Conservation (phyloP, 306 rosid species). For the Rubus idaeus region DNA sequence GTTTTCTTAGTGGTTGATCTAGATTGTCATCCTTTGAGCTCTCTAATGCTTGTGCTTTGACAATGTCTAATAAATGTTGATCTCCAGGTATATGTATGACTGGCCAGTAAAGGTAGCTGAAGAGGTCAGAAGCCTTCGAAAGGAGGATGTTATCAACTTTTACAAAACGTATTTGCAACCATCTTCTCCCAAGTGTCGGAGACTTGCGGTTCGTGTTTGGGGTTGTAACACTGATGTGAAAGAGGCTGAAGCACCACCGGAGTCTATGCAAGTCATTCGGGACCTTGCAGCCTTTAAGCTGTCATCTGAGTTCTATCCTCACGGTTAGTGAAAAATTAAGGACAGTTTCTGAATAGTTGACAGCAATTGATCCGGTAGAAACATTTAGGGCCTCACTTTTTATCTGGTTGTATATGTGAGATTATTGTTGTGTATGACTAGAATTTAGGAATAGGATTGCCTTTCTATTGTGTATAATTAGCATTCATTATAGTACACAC, state of each 20-base stretch:
- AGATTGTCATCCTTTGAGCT: not conserved
- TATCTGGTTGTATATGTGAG: not conserved
- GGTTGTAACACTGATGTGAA: constrained; percentile 71
- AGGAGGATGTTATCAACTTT: constrained; percentile 67
- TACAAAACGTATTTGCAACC: constrained; percentile 57
- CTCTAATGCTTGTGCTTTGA: constrained; percentile 1
- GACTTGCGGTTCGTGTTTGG: constrained; percentile 78
- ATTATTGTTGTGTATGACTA: not conserved
- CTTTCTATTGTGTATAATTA: not conserved
- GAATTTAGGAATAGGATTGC: too few species aligned
- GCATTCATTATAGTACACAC: not conserved
- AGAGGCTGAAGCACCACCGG: constrained; percentile 42
- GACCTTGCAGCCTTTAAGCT: constrained; percentile 59
- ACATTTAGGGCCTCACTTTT: constrained; percentile 4
- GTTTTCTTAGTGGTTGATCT: not conserved
- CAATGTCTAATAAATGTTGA: constrained; percentile 11
- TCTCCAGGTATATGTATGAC: constrained; percentile 77
- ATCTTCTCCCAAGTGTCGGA: constrained; percentile 72
- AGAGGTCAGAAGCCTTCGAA: constrained; percentile 57
- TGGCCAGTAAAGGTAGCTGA: constrained; percentile 71
- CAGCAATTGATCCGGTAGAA: not conserved
- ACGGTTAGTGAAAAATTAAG: constrained; percentile 35
- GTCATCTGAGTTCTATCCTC: constrained; percentile 61
- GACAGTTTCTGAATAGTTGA: constrained; percentile 10
- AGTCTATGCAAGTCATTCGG: constrained; percentile 46